Conservation (phyloP, 345 rosid genomes). For the Acer negundo region DNA sequence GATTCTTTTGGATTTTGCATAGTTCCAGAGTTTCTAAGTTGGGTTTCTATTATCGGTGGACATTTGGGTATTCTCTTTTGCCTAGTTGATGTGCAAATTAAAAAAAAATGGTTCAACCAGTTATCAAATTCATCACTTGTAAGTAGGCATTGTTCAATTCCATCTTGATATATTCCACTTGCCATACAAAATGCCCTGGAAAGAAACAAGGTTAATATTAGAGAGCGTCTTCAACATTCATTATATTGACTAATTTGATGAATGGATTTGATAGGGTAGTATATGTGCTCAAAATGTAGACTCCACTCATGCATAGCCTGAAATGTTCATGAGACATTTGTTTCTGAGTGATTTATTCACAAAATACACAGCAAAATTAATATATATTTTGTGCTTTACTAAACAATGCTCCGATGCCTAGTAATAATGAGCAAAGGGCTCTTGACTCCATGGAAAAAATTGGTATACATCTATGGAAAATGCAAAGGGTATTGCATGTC, state of each 20-base stretch:
- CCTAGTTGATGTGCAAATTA: background rate
- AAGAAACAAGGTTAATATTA: background rate
- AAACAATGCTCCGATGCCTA: background rate
- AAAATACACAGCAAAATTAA: background rate
- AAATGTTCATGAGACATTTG: background rate
- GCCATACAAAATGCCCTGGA: background rate
- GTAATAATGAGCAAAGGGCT: background rate
- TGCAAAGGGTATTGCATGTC: background rate
- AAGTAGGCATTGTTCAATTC: background rate
- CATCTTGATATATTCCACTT: background rate
- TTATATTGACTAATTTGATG: background rate
- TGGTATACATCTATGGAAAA: background rate
- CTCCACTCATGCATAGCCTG: background rate
- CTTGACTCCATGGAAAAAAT: background rate
- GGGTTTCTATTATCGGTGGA: background rate
- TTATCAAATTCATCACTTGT: background rate
- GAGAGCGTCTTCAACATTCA: background rate
- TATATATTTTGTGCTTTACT: background rate
- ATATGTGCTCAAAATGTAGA: background rate
- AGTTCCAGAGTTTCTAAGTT: background rate
- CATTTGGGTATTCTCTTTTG: background rate
- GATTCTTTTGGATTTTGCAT: background rate
- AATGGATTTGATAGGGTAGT: background rate
- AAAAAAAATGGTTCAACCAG: background rate
- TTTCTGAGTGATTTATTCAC: constrained; percentile 1